Percentiles rank a stretch among this genome's conserved stretches.
Evolutionary conservation across 2,329 filamentous ascomycete genomes (phyloP).

Genomic region (Nigrospora oryzae): DNA sequence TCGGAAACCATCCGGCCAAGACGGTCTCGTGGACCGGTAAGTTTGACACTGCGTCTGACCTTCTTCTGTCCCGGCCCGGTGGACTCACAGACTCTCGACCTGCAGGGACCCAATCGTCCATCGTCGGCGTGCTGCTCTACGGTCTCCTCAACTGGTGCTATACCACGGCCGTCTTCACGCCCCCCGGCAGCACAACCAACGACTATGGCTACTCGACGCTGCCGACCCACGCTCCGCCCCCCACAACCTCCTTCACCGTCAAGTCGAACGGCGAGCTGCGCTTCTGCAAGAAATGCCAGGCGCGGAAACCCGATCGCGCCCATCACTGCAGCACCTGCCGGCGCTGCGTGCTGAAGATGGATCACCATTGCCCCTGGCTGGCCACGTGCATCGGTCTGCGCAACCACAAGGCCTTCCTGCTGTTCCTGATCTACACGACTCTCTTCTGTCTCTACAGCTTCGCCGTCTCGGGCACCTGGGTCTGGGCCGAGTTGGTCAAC

Average conservation of each 20-base stretch:
- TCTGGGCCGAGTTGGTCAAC: constrained; percentile 74
- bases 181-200: constrained; percentile 65
- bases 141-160: constrained; percentile 80
- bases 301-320: constrained; percentile 85
- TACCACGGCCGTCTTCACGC: constrained; percentile 86
- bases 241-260: constrained; percentile 74
- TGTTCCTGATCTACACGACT: constrained; percentile 85
- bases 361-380: constrained; percentile 97
- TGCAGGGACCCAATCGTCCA: constrained; percentile 46
- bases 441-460: constrained; percentile 80
- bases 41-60: constrained; percentile 8
- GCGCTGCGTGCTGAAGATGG: constrained; percentile 97
- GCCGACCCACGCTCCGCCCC: constrained; percentile 58
- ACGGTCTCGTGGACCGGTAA: constrained; percentile 47
- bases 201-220: constrained; percentile 69
- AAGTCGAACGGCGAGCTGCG: constrained; percentile 81
- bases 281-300: constrained; percentile 97
- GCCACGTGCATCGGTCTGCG: constrained; percentile 88
- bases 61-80: not conserved
- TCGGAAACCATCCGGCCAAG: constrained; percentile 51
- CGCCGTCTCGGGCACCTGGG: constrained; percentile 68
- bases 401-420: constrained; percentile 92
- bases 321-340: constrained; percentile 96
- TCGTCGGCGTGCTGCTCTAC: constrained; percentile 64
- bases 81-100: constrained; percentile 3